These are phyloP conservation scores for Sclerotinia trifoliorum DNA, from an alignment of 2,329 filamentous ascomycete genomes.

Conservation along the genomic window DNA sequence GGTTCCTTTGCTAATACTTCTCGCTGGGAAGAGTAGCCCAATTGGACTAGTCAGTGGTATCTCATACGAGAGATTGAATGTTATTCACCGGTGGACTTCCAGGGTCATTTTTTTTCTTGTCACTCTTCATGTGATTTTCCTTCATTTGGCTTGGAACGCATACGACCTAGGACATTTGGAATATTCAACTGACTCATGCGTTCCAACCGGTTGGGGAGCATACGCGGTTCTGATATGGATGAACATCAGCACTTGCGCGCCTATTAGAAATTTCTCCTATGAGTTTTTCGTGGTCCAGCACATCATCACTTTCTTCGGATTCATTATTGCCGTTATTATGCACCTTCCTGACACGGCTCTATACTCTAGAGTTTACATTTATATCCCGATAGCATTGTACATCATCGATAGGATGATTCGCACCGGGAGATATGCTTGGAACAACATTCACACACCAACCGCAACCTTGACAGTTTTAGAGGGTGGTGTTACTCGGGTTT, in stretches of 20 bases:
- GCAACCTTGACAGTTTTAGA: conserved; percentile 37
- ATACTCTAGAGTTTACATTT: conserved; percentile 37
- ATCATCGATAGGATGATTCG: conserved; percentile 34
- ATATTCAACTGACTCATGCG: conserved; percentile 35
- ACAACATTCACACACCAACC: conserved; percentile 36
- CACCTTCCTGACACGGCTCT: conserved; percentile 40
- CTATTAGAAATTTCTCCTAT: conserved; percentile 63
- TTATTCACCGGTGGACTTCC: conserved; percentile 70
- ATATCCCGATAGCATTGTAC: conserved; percentile 34
- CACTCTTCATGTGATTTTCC: conserved; percentile 39
- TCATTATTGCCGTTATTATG: conserved; percentile 41
- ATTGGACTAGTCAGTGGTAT: conserved; percentile 60
- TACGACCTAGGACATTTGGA: conserved; percentile 33
- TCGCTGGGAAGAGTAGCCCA: conserved; percentile 59
- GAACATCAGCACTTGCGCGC: conserved; percentile 59
- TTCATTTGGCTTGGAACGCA: conserved; percentile 33
- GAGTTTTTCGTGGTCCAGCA: conserved; percentile 71
- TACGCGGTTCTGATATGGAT: conserved; percentile 68
- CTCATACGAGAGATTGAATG: conserved; percentile 69
- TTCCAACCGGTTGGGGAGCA: conserved; percentile 56
- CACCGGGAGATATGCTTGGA: conserved; percentile 37
- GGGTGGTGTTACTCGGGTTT: conserved; percentile 42
- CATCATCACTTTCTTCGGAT: conserved; percentile 50
- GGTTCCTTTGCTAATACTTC: conserved; percentile 61
- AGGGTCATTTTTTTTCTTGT: conserved; percentile 66